Percentiles rank a stretch among this genome's conserved stretches.
phyloP scores from a whole-genome alignment of 176 grass and related monocot genomes.

The Cymbopogon citratus region DNA sequence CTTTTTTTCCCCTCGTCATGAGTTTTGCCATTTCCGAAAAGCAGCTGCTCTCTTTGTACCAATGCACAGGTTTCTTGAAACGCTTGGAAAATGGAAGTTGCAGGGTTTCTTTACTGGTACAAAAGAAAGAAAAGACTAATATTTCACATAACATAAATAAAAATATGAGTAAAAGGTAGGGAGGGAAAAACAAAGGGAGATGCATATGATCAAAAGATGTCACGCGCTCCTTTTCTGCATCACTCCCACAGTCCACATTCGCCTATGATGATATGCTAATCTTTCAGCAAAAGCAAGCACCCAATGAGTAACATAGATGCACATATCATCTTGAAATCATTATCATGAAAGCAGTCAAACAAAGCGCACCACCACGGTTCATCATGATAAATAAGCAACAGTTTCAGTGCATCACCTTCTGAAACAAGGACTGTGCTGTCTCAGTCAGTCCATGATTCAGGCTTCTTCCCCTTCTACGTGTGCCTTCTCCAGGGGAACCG shows the following conservation, averaged over 20 bases:
- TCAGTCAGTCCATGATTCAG: not conserved
- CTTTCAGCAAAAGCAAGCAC: slow-evolving; percentile 39
- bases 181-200: slow-evolving; percentile 3
- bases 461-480: not conserved
- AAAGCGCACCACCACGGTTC: slow-evolving; percentile 15
- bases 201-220: slow-evolving; percentile 20
- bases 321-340: slow-evolving; percentile 31
- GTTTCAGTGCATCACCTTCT: slow-evolving; percentile 43
- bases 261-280: slow-evolving; percentile 50
- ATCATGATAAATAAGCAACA: slow-evolving; percentile 8
- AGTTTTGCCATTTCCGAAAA: not conserved
- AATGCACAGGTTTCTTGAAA: slow-evolving; percentile 20
- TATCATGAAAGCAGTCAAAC: slow-evolving; percentile 33
- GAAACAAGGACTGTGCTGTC: slow-evolving; percentile 16
- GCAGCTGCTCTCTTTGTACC: not conserved
- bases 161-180: too few relatives aligned
- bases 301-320: slow-evolving; percentile 1
- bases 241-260: slow-evolving; percentile 28
- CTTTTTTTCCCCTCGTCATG: not conserved
- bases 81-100: not conserved
- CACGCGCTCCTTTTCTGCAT: not conserved
- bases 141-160: too few relatives aligned
- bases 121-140: too few relatives aligned
- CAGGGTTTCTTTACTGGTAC: not conserved
- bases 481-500: slow-evolving; percentile 46